Percentiles rank a stretch among this genome's conserved stretches.
Conservation (phyloP, 2,329 filamentous ascomycete species). For the Leptographium galeiforme region DNA sequence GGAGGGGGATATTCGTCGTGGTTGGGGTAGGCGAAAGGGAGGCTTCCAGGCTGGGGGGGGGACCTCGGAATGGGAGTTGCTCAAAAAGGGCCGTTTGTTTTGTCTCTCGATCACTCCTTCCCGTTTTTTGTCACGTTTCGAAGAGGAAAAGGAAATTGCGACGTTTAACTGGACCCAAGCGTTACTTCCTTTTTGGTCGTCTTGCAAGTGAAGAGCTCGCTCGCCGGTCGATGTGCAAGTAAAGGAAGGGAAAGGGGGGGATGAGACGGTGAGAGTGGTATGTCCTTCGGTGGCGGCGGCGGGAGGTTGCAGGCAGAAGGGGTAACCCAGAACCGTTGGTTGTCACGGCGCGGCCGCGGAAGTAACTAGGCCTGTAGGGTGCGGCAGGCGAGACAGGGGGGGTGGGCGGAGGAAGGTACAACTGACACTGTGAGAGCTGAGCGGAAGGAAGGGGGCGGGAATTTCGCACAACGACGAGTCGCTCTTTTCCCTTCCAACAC, state of each 20-base stretch:
- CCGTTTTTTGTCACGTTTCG: neutral
- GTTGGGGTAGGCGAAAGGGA: neutral
- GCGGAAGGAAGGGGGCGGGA: conserved; percentile 6
- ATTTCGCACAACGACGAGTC: neutral
- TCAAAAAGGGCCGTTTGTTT: neutral
- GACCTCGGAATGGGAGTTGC: neutral
- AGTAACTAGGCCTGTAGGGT: conserved; percentile 8
- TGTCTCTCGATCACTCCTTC: neutral
- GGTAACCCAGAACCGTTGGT: conserved; percentile 8
- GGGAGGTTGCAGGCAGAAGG: conserved; percentile 7
- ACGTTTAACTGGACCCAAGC: neutral
- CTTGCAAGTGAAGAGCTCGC: neutral
- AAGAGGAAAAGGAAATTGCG: neutral
- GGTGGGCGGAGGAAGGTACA: conserved; percentile 1
- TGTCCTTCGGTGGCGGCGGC: conserved; percentile 3
- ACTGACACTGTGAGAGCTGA: conserved; percentile 5
- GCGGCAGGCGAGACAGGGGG: conserved; percentile 3
- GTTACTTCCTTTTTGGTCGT: neutral
- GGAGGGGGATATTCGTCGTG: neutral
- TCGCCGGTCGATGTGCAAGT: neutral
- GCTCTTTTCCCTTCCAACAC: neutral
- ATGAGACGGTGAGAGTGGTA: conserved; percentile 6
- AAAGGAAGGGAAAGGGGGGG: conserved; percentile 1
- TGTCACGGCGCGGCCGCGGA: conserved; percentile 4
- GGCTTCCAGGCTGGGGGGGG: neutral